Percentiles rank a stretch among this genome's conserved stretches.
phyloP scores from a whole-genome alignment of 345 rosid species.

The Dimocarpus longan region DNA sequence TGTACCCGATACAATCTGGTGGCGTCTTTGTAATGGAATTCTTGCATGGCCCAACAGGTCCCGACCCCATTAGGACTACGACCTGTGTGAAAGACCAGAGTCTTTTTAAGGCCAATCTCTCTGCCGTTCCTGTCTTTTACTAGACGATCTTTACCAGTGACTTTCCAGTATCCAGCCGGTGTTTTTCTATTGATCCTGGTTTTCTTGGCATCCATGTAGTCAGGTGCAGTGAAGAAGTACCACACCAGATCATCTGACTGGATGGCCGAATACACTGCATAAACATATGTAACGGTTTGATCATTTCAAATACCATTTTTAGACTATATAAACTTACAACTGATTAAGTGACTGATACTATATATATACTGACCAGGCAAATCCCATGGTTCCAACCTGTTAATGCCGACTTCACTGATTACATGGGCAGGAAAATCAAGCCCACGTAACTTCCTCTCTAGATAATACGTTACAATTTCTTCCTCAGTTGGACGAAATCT shows the following conservation, averaged over 20 bases:
- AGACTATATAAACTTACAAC: not conserved
- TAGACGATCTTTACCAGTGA: not conserved
- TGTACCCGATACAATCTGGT: conserved; percentile 8
- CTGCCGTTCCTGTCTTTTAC: not conserved
- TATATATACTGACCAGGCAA: conserved; percentile 38
- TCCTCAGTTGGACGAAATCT: conserved; percentile 17
- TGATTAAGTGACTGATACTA: not conserved
- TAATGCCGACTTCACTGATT: not conserved
- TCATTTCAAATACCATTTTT: not conserved
- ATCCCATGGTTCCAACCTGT: not conserved
- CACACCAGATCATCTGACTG: conserved; percentile 1
- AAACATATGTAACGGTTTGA: not conserved
- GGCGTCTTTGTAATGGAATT: conserved; percentile 7
- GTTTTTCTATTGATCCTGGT: not conserved
- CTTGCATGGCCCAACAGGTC: conserved; percentile 33
- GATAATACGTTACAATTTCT: conserved; percentile 6
- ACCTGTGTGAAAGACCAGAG: conserved; percentile 8
- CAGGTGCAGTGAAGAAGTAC: conserved; percentile 18
- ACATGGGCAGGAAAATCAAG: conserved; percentile 4
- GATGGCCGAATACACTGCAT: not conserved
- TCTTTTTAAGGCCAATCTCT: conserved; percentile 6
- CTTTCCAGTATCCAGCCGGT: conserved; percentile 3
- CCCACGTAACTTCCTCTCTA: not conserved
- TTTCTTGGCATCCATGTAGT: not conserved
- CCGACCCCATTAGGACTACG: not conserved